These are phyloP conservation scores for Fermentozyma sake DNA, from an alignment of 1,139 yeast genomes.

Conservation along the genomic window DNA sequence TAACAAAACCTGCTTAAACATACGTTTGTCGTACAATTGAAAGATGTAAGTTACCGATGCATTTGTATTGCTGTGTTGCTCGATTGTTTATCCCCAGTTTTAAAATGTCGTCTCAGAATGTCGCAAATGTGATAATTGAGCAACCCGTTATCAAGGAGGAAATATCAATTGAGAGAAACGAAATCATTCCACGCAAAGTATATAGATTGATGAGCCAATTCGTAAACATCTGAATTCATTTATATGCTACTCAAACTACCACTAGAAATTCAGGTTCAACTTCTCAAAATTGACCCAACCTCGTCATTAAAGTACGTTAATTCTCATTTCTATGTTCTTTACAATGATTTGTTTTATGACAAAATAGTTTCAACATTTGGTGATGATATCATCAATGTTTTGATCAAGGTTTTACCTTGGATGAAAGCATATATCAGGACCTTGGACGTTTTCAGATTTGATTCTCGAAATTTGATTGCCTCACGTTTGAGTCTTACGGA, in stretches of 20 bases:
- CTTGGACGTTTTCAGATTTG: constrained; percentile 43
- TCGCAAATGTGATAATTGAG: no score
- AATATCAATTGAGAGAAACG: no score
- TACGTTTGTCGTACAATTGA: no score
- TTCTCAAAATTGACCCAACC: constrained; percentile 39
- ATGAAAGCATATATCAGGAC: constrained; percentile 40
- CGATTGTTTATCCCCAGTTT: no score
- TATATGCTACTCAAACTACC: constrained; percentile 30
- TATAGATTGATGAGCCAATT: no score
- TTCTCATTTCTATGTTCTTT: constrained; percentile 40
- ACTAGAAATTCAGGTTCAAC: constrained; percentile 43
- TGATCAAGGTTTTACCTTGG: constrained; percentile 36
- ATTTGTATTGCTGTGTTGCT: no score
- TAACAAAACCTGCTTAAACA: no score
- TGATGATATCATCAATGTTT: constrained; percentile 24
- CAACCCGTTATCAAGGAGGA: no score
- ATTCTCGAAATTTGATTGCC: constrained; percentile 31
- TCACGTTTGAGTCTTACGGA: constrained; percentile 22
- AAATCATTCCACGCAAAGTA: no score
- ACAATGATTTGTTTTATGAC: constrained; percentile 47
- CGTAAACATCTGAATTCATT: no score
- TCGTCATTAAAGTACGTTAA: constrained; percentile 39
- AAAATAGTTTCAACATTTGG: constrained; percentile 44
- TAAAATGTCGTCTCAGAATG: no score
- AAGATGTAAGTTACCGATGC: no score